Evolutionary conservation across 2,329 filamentous ascomycete genomes (phyloP), one percentile per base, ranked within the genome.

Genomic region (Penicillium sp.): DNA sequence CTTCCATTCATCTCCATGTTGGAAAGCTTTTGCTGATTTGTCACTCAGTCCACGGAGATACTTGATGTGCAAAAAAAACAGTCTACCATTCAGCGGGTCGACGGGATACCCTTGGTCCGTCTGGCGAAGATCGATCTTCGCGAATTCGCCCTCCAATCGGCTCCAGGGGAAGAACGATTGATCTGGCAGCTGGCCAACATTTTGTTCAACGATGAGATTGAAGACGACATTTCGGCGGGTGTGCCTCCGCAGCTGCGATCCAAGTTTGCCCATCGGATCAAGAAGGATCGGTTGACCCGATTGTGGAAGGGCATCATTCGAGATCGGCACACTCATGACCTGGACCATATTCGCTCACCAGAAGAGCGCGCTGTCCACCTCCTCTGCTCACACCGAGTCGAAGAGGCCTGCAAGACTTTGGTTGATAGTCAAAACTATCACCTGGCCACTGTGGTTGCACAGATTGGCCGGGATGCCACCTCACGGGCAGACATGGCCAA

Each of bases 141-240:
- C 37, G 64, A 66, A 46, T 75, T 71, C 33, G 64, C 67, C 8
- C 61, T 71, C 31, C 58, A 64, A 3, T 66, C 69, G 45, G 58
- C 65, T 42, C 61, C 59, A 25, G 69, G 75, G 55, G 60, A 69
- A 26, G 75, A 78, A 60, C 66, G 67, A n/a, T 60, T 74, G 23
- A 85, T 94, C 1, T 99, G 95, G 94, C 84, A 90, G 57, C 80
- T 99, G 33, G 88, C 90, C 1, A 89, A 89, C 54, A 87, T 97
- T 35, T 81, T 99, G 3, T 99, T 96, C 67, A 92, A 96, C 61
- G 80, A 86, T n/a, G 72, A 77, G 9, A 74, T 78, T 20, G 72
- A 79, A 31, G 75, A 79, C 49, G 74, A 79, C 51, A 76, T 78
- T 31, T 78, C 75, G 11, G 69, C 67, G 3, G 72, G 72, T 33